Percentiles rank a stretch among this genome's conserved stretches.
phyloP scores from a whole-genome alignment of 164 flowering plant species.

The grape (Vitis vinifera) region ASM3070453v1 NC_081816.1:9582501-9583000 shows the following conservation, averaged over 20 bases:
- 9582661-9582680: slow-evolving; percentile 91
- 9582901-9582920: slow-evolving; percentile 94
- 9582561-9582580: neutral
- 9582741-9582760: neutral
- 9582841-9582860: slow-evolving; percentile 34
- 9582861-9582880: slow-evolving; percentile 93
- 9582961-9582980: neutral
- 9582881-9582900: slow-evolving; percentile 80
- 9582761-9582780: neutral
- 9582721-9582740: neutral
- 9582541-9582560: too few relatives aligned
- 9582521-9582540: too few relatives aligned
- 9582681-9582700: slow-evolving; percentile 97
- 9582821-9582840: slow-evolving; percentile 5
- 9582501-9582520: too few relatives aligned
- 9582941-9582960: neutral
- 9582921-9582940: slow-evolving; percentile 7
- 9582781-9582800: neutral
- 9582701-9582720: slow-evolving; percentile 60
- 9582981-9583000: neutral
- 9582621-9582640: slow-evolving; percentile 97
- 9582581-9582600: neutral
- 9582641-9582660: slow-evolving; percentile 96
- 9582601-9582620: slow-evolving; percentile 93
- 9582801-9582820: neutral